Conservation (phyloP, 2,329 filamentous ascomycete species). For the Pseudogymnoascus sp. region DNA sequence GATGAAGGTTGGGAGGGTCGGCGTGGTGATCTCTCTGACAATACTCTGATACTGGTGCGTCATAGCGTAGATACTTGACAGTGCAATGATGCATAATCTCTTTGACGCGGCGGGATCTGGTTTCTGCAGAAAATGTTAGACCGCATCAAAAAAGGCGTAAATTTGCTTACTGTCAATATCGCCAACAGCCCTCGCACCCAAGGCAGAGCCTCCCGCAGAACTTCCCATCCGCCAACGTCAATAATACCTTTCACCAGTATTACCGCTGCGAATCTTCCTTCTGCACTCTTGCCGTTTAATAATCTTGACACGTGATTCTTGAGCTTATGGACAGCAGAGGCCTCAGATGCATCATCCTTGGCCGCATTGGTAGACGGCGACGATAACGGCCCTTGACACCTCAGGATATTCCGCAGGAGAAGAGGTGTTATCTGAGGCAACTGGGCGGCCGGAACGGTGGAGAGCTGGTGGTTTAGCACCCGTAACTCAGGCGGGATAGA, state of each 20-base stretch:
- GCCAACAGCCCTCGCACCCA: constrained; percentile 73
- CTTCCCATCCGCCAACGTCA: constrained; percentile 78
- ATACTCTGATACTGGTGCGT: constrained; percentile 76
- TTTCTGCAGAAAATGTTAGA: constrained; percentile 45
- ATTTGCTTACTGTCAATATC: constrained; percentile 53
- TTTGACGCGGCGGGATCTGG: constrained; percentile 67
- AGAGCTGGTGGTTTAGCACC: constrained; percentile 60
- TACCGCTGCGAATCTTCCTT: constrained; percentile 69
- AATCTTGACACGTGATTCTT: constrained; percentile 70
- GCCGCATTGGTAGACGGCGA: constrained; percentile 49
- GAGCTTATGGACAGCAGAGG: constrained; percentile 66
- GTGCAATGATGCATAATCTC: constrained; percentile 63
- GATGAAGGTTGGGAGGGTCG: constrained; percentile 66
- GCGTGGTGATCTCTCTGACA: constrained; percentile 79
- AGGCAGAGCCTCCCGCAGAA: constrained; percentile 59
- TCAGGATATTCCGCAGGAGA: constrained; percentile 52
- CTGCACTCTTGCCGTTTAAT: constrained; percentile 63
- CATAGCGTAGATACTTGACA: constrained; percentile 76
- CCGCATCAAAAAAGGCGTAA: background rate
- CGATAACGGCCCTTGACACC: constrained; percentile 54
- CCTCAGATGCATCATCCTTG: constrained; percentile 55
- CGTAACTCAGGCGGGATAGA: constrained; percentile 47
- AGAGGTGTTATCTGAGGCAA: constrained; percentile 65
- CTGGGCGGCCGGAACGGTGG: constrained; percentile 60
- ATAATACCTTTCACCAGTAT: constrained; percentile 72